These are phyloP conservation scores for Euphorbia lathyris DNA, from an alignment of 345 rosid species.

Conservation along the genomic window DNA sequence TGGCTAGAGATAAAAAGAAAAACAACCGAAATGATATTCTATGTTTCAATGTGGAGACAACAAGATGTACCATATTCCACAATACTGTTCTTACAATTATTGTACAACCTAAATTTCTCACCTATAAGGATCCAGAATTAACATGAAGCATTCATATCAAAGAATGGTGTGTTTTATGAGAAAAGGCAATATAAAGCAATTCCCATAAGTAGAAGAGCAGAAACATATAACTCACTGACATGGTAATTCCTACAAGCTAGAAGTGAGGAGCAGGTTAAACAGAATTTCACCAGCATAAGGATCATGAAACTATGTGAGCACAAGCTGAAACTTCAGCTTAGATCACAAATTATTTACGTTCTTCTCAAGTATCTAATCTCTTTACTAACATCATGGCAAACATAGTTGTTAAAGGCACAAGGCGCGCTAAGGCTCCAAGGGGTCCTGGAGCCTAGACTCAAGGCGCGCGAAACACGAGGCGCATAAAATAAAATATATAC, in stretches of 20 bases:
- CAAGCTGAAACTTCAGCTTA: too few species aligned
- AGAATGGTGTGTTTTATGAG: not conserved
- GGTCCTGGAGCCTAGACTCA: too few species aligned
- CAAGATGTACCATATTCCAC: not conserved
- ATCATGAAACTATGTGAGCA: not conserved
- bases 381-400: not conserved
- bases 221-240: not conserved
- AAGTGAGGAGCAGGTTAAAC: too few species aligned
- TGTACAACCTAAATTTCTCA: not conserved
- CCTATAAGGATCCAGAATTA: too few species aligned
- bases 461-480: too few species aligned
- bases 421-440: too few species aligned
- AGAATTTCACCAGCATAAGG: not conserved
- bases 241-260: not conserved
- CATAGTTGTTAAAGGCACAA: too few species aligned
- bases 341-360: not conserved
- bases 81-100: not conserved
- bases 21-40: too few species aligned
- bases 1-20: too few species aligned
- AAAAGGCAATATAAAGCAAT: not conserved
- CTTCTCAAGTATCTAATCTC: not conserved
- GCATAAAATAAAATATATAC: too few species aligned
- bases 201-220: not conserved
- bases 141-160: not conserved
- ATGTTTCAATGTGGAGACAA: not conserved